Evolutionary conservation across 352 stramenopile species (phyloP).

Genomic region (Phytophthora europaea): DNA sequence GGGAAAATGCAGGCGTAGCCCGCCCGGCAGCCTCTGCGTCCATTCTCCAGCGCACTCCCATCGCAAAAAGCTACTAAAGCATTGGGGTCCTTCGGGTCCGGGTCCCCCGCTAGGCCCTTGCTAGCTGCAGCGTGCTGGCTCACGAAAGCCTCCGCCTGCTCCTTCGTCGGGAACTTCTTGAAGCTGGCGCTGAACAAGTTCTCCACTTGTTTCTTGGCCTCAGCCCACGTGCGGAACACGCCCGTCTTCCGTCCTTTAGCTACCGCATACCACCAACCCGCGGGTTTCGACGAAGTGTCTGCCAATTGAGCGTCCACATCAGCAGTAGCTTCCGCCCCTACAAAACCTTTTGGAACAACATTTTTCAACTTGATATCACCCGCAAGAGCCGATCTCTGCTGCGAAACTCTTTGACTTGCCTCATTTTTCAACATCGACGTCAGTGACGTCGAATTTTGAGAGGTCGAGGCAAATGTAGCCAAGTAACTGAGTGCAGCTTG

Average conservation of each 20-base stretch:
- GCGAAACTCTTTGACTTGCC: neutral
- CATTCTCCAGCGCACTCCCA: constrained; percentile 76
- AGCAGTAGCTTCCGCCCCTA: constrained; percentile 1
- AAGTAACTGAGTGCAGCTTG: constrained; percentile 25
- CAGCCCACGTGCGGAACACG: constrained; percentile 65
- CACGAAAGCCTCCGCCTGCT: constrained; percentile 66
- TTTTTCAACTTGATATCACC: constrained; percentile 1
- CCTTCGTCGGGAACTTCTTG: constrained; percentile 64
- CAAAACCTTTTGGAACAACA: constrained; percentile 2
- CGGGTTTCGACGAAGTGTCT: constrained; percentile 1
- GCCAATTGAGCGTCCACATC: constrained; percentile 8
- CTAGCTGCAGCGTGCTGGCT: constrained; percentile 32
- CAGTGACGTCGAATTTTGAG: constrained; percentile 5
- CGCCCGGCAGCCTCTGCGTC: constrained; percentile 55
- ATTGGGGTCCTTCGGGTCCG: constrained; percentile 56
- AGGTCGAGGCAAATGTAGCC: constrained; percentile 2
- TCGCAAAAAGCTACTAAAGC: constrained; percentile 61
- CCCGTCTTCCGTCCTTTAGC: constrained; percentile 59
- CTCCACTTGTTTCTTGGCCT: constrained; percentile 65
- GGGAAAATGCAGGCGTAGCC: constrained; percentile 86
- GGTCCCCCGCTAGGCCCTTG: constrained; percentile 25
- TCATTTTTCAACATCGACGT: constrained; percentile 15
- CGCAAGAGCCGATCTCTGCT: constrained; percentile 4
- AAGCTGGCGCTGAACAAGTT: constrained; percentile 61
- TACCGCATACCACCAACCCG: constrained; percentile 59